phyloP scores from a whole-genome alignment of 345 rosid genomes.

The Eucalyptus pauciflora region DNA sequence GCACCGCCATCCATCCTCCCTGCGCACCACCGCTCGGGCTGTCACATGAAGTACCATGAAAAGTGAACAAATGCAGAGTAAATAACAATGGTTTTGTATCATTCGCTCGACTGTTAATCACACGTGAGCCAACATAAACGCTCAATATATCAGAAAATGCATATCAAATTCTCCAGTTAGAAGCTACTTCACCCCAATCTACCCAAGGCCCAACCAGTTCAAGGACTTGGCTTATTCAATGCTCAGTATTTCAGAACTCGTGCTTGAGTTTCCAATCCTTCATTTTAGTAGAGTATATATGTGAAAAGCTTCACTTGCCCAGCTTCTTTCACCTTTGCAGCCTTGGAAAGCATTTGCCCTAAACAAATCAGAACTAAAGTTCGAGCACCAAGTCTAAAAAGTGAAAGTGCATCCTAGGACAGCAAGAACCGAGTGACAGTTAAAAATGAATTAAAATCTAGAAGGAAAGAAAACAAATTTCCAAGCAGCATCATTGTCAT shows the following conservation, averaged over 20 bases:
- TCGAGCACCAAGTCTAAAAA: not conserved
- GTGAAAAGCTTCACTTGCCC: not conserved
- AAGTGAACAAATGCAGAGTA: not conserved
- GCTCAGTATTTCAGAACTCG: too few species aligned
- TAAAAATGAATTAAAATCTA: not conserved
- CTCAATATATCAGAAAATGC: not conserved
- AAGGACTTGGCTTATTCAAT: not conserved
- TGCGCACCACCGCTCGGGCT: too few species aligned
- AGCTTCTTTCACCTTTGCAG: too few species aligned
- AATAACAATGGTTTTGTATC: not conserved
- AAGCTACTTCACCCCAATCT: not conserved
- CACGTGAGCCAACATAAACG: too few species aligned
- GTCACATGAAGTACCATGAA: too few species aligned
- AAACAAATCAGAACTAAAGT: not conserved
- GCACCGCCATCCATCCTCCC: too few species aligned
- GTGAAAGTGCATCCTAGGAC: not conserved
- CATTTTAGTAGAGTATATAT: not conserved
- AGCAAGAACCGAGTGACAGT: not conserved
- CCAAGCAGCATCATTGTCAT: not conserved
- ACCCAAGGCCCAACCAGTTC: not conserved
- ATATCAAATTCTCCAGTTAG: too few species aligned
- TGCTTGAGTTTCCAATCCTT: not conserved
- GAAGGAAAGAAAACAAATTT: not conserved
- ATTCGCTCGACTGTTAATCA: rapidly evolving
- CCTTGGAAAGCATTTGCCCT: not conserved